phyloP scores from a whole-genome alignment of 192 early-diverging fungal genomes.

The Neocallimastix lanati region DNA sequence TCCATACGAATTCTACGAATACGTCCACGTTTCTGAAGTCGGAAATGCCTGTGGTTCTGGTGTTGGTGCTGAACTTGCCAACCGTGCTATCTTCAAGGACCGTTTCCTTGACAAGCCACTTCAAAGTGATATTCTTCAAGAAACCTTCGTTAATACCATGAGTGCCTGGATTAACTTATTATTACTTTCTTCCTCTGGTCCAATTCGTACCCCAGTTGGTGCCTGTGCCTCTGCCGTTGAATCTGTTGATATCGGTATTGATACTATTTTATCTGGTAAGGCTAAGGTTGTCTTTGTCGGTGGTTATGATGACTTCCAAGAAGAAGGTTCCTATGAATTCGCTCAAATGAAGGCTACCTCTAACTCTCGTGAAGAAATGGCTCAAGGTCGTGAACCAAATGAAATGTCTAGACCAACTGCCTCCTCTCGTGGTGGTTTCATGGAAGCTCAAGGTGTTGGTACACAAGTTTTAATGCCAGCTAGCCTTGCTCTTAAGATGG shows the following conservation, averaged over 20 bases:
- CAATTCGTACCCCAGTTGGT: slow-evolving; percentile 81
- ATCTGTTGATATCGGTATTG: slow-evolving; percentile 78
- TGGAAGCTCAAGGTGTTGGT: slow-evolving; percentile 80
- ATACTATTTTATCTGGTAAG: slow-evolving; percentile 74
- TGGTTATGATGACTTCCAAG: slow-evolving; percentile 82
- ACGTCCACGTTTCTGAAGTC: slow-evolving; percentile 84
- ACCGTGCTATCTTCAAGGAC: slow-evolving; percentile 59
- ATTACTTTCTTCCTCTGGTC: slow-evolving; percentile 76
- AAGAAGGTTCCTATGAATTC: slow-evolving; percentile 86
- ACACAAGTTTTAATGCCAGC: slow-evolving; percentile 82
- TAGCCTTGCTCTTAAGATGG: slow-evolving; percentile 70
- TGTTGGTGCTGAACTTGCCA: slow-evolving; percentile 67
- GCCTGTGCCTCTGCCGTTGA: slow-evolving; percentile 85
- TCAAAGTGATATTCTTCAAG: slow-evolving; percentile 84
- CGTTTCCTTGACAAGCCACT: slow-evolving; percentile 64
- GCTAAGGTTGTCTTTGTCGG: slow-evolving; percentile 86
- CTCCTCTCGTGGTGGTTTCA: slow-evolving; percentile 71
- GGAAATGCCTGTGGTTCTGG: slow-evolving; percentile 81
- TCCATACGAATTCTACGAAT: slow-evolving; percentile 92
- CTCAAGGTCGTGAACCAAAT: slow-evolving; percentile 56
- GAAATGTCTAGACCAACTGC: slow-evolving; percentile 86
- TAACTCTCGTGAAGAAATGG: slow-evolving; percentile 65
- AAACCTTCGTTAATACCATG: slow-evolving; percentile 90
- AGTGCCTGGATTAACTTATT: slow-evolving; percentile 95
- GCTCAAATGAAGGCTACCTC: slow-evolving; percentile 91